These are phyloP conservation scores for Tolypocladium cylindrosporum DNA, from an alignment of 2,329 filamentous ascomycete species.

Conservation along the genomic window DNA sequence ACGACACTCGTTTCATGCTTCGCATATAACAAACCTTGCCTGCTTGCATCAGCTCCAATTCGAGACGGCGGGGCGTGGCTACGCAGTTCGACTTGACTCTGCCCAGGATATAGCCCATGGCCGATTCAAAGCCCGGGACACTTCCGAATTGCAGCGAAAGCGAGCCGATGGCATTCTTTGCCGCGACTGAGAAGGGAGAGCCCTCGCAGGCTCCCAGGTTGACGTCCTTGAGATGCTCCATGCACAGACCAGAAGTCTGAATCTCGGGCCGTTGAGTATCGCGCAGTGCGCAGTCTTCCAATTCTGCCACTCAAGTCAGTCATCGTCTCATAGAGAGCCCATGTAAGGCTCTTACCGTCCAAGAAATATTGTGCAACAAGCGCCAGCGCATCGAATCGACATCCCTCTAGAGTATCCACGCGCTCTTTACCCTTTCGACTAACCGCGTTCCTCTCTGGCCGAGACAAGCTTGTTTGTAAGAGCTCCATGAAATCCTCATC, in stretches of 20 bases:
- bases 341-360: conserved; percentile 31
- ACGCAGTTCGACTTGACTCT: conserved; percentile 25
- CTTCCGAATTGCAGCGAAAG: conserved; percentile 24
- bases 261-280: conserved; percentile 18
- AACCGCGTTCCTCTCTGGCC: conserved; percentile 9
- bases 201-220: conserved; percentile 14
- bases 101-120: conserved; percentile 24
- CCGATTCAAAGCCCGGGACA: conserved; percentile 17
- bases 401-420: conserved; percentile 7
- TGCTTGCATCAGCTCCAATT: conserved; percentile 39
- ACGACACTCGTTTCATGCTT: neutral
- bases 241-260: conserved; percentile 29
- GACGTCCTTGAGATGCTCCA: conserved; percentile 27
- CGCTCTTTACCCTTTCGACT: conserved; percentile 33
- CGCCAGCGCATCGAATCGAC: conserved; percentile 25
- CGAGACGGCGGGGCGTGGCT: conserved; percentile 33
- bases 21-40: conserved; percentile 34
- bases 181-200: conserved; percentile 24
- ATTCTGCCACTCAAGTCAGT: conserved; percentile 22
- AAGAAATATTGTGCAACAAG: conserved; percentile 36
- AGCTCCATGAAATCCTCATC: conserved; percentile 17
- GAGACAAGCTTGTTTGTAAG: conserved; percentile 11
- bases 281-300: conserved; percentile 33
- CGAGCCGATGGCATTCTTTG: conserved; percentile 23
- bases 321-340: neutral